Conservation (phyloP, 2,329 filamentous ascomycete genomes). For the Fusarium sp. region DNA sequence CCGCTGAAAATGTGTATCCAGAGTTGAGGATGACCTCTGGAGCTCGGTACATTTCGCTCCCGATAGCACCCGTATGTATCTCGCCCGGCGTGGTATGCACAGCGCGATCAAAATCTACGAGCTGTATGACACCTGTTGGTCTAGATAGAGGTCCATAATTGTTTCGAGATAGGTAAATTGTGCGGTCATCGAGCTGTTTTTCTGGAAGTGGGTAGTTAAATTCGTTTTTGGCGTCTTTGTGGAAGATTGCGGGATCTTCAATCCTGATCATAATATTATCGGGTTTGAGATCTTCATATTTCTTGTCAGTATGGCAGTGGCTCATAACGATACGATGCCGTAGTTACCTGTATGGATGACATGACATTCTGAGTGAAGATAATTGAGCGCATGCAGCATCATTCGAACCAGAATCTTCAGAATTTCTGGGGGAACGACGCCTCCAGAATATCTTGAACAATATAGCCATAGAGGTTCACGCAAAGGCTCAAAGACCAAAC, state of each 20-base stretch:
- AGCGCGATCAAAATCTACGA: conserved; percentile 37
- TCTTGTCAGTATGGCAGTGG: background rate
- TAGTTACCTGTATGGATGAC: conserved; percentile 39
- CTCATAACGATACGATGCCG: background rate
- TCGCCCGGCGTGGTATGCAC: conserved; percentile 8
- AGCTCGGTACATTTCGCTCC: conserved; percentile 35
- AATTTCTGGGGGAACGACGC: conserved; percentile 35
- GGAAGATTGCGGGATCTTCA: conserved; percentile 33
- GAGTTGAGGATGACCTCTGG: conserved; percentile 43
- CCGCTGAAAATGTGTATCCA: conserved; percentile 32
- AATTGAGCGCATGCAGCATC: conserved; percentile 35
- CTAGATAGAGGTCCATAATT: conserved; percentile 34
- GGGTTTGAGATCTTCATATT: conserved; percentile 33
- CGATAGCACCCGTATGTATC: conserved; percentile 24
- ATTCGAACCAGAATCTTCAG: conserved; percentile 38
- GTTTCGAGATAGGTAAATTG: conserved; percentile 44
- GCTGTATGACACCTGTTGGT: conserved; percentile 36
- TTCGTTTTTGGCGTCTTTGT: conserved; percentile 37
- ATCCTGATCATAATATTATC: conserved; percentile 41
- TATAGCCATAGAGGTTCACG: conserved; percentile 47
- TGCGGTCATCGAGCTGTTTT: conserved; percentile 26
- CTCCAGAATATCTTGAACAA: conserved; percentile 30
- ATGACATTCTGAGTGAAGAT: conserved; percentile 41
- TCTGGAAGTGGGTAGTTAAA: conserved; percentile 40
- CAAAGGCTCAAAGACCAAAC: conserved; percentile 40